phyloP scores from a whole-genome alignment of 139 green algal genomes.

The Parachlorella kessleri region DNA sequence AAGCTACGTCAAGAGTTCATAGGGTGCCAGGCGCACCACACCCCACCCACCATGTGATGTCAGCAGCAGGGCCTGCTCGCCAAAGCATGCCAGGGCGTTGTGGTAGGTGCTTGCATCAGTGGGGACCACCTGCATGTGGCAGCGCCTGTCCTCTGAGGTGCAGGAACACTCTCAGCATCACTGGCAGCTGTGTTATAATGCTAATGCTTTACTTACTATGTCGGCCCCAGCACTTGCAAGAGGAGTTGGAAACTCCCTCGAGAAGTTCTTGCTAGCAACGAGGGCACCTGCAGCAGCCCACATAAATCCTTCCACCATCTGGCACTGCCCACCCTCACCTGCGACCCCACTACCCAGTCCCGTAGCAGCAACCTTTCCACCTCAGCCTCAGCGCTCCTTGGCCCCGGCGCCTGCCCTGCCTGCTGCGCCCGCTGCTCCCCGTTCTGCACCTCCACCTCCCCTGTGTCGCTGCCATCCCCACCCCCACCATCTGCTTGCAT shows the following conservation, averaged over 20 bases:
- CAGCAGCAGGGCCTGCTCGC: slow-evolving; percentile 49
- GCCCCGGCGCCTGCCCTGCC: background rate
- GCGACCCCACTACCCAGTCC: slow-evolving; percentile 32
- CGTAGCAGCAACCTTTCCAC: slow-evolving; percentile 17
- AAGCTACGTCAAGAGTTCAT: no score
- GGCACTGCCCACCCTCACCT: slow-evolving; percentile 11
- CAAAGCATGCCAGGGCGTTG: slow-evolving; percentile 3
- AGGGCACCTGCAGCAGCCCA: no score
- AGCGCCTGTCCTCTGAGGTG: no score
- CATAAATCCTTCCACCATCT: no score
- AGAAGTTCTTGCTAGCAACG: no score
- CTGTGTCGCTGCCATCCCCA: background rate
- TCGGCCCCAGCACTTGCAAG: no score
- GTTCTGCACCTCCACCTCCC: background rate
- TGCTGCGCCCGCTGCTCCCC: background rate
- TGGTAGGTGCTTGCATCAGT: background rate
- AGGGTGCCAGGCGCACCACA: no score
- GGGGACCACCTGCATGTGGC: background rate
- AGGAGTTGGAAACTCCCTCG: no score
- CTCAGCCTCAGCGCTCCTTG: background rate
- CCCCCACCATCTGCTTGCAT: no score
- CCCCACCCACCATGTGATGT: slow-evolving; percentile 42
- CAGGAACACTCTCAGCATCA: no score
- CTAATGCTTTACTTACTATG: no score
- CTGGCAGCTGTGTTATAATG: no score